phyloP scores from a whole-genome alignment of 2,329 filamentous ascomycete species.

The Immersiporthe knoxdaviesiana region DNA sequence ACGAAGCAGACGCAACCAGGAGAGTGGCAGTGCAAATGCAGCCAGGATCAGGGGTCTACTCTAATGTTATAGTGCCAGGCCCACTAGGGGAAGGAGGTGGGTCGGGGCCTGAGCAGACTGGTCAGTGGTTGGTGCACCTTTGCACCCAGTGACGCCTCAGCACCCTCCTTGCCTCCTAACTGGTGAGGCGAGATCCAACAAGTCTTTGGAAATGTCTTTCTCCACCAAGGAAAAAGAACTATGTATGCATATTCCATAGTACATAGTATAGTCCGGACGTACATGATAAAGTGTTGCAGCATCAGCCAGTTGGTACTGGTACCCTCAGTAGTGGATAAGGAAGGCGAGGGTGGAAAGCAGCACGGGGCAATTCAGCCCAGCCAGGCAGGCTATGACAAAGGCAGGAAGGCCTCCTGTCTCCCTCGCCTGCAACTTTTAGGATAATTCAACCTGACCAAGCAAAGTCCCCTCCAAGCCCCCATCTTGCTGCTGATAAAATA shows the following conservation, averaged over 20 bases:
- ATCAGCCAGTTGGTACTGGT: background rate
- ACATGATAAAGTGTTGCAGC: background rate
- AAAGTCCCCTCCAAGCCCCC: background rate
- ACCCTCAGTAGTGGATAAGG: background rate
- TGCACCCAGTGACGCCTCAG: background rate
- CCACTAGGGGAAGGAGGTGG: background rate
- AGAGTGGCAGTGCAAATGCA: conserved; percentile 8
- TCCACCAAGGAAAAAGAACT: background rate
- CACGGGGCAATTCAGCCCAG: background rate
- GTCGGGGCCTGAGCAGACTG: background rate
- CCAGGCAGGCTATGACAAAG: background rate
- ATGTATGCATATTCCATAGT: background rate
- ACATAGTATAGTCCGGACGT: no score
- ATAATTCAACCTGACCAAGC: no score
- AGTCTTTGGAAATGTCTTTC: background rate
- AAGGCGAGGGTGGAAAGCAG: no score
- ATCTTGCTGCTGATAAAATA: background rate
- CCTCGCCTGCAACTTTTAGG: background rate
- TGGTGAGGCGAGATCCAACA: background rate
- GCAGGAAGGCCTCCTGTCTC: background rate
- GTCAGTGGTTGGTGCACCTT: background rate
- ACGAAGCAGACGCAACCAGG: background rate
- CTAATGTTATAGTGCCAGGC: background rate
- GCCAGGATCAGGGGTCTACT: background rate
- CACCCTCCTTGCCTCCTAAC: no score